Base-by-base conservation (phyloP, 768 basidiomycete species). In the Tephrocybe sp. region DNA sequence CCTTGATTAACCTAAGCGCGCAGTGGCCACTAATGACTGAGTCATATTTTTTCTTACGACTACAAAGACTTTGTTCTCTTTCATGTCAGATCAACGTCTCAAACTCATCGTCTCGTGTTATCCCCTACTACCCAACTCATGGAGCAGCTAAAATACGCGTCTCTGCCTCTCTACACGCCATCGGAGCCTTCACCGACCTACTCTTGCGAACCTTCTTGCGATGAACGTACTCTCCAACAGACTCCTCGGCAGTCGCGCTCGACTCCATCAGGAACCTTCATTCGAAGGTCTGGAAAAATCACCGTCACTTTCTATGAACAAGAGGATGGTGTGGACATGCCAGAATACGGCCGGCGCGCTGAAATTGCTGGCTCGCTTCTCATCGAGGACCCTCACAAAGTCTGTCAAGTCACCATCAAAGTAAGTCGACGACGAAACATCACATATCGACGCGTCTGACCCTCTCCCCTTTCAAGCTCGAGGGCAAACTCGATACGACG, bases 101-200 rank as follows among this genome's bases (percentile, higher is more conserved):
- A 33, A 55, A 38, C 5, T 12, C 12, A 15, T 14, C 26, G 3
- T 30, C 15, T 44, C 17, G 4, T 21, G 14, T 23, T 17, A 30
- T 17, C 14, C 48, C 39, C 21, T 15, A 23, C 37, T 10, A 4
- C n/a, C n/a, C n/a, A n/a, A n/a, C n/a, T n/a, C 44, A 7, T 41
- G 25, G 48, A 47, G 36, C 21, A 20, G 11, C 28, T 30, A 12
- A 50, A 24, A 24, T 37, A 48, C 41, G 41, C 53, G 41, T 15
- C 36, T 3, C 21, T 83, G 26, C 83, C 86, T 17, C 62, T 62
- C 5, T 88, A 88, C 61, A 73, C 81, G 0, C 73, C 79, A 1
- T 77, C 83, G 5, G 65, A 67, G 2, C 78, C 79, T 23, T 73
- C 77, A 1, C 86, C 86, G 1, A 62, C 68, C 7, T 89, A 88